These are phyloP conservation scores for Hypoxylon cercidicola DNA, from an alignment of 495 filamentous ascomycete genomes.

Conservation along the genomic window DNA sequence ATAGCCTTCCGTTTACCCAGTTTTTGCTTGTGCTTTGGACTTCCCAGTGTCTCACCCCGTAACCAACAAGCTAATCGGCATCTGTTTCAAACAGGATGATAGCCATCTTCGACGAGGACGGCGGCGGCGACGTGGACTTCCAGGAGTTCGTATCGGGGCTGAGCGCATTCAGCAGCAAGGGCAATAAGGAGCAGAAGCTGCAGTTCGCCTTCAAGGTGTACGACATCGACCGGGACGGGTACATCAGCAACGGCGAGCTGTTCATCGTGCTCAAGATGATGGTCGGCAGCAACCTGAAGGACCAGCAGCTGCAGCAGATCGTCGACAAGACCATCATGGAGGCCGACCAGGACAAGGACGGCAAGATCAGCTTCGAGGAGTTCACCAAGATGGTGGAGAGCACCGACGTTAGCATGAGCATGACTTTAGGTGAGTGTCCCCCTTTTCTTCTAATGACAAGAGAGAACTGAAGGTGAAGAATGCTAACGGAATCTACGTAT, in stretches of 20 bases:
- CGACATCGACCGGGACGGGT: conserved; percentile 98
- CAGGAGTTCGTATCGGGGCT: conserved; percentile 98
- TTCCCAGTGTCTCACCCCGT: not conserved
- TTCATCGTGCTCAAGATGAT: conserved; percentile 99
- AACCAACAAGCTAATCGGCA: conserved; percentile 19
- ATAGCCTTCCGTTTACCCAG: conserved; percentile 26
- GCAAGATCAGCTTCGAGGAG: conserved; percentile 99
- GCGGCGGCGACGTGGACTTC: conserved; percentile 97
- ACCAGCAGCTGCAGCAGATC: conserved; percentile 96
- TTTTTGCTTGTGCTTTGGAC: not conserved
- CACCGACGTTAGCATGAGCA: conserved; percentile 96
- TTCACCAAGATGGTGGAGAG: conserved; percentile 99
- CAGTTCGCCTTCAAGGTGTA: conserved; percentile 99
- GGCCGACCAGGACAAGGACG: conserved; percentile 93
- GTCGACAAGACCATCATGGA: conserved; percentile 99
- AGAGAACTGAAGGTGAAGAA: not conserved
- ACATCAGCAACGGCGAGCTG: conserved; percentile 97
- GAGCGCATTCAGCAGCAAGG: conserved; percentile 94
- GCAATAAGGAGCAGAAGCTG: conserved; percentile 99
- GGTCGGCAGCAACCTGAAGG: conserved; percentile 99
- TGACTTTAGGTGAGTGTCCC: conserved; percentile 84
- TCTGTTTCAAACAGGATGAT: conserved; percentile 78
- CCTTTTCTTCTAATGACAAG: not conserved
- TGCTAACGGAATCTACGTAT: conserved; percentile 15
- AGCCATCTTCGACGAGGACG: conserved; percentile 99